Percentiles rank a stretch among this genome's conserved stretches.
These are phyloP conservation scores for Nepenthes alata DNA, from an alignment of 179 eudicot species.

Conservation along the genomic window DNA sequence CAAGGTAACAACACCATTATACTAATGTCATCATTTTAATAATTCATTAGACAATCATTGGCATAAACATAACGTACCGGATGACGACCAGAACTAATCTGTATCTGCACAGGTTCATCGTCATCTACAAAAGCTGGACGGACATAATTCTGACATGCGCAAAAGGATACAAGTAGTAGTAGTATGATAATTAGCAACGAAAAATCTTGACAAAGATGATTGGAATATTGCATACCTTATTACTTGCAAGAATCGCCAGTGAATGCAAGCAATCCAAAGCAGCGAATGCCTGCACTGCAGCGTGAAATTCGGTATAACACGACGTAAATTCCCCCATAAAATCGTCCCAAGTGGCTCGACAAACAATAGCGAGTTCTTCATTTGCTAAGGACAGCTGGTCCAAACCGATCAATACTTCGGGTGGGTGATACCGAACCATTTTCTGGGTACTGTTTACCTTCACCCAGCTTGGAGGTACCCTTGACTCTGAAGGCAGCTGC, in stretches of 20 bases:
- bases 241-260: constrained; percentile 71
- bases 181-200: background rate
- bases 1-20: too few species aligned
- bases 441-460: constrained; percentile 90
- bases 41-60: background rate
- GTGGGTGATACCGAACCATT: constrained; percentile 83
- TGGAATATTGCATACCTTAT: constrained; percentile 31
- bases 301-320: constrained; percentile 65
- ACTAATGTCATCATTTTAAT: background rate
- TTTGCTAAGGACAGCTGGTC: constrained; percentile 65
- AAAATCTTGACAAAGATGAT: background rate
- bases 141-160: constrained; percentile 49
- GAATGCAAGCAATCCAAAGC: constrained; percentile 83
- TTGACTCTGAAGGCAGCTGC: constrained; percentile 63
- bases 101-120: constrained; percentile 61
- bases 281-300: constrained; percentile 85
- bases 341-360: constrained; percentile 65
- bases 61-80: constrained; percentile 41
- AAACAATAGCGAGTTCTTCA: constrained; percentile 63
- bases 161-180: background rate
- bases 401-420: constrained; percentile 65
- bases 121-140: constrained; percentile 70
- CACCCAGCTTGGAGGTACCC: constrained; percentile 80
- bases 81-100: constrained; percentile 69
- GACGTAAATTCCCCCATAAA: constrained; percentile 52